Evolutionary conservation across 768 basidiomycete species (phyloP), one percentile per base, ranked within the genome.

Genomic region (Amanita rubescens): DNA sequence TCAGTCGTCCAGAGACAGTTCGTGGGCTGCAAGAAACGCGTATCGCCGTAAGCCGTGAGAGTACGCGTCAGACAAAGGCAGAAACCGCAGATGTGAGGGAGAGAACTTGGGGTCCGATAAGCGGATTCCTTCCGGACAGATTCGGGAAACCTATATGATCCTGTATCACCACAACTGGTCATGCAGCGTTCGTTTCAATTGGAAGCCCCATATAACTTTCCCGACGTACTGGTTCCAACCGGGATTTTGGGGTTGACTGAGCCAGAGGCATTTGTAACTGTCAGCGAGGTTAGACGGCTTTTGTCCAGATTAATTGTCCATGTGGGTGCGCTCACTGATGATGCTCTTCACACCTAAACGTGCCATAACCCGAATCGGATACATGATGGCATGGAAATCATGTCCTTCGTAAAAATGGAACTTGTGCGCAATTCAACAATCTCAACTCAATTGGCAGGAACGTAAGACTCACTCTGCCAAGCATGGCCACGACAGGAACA

Each of bases 351-450:
- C 77, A 2, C 93, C 93, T 22, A 94, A 70, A 58, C 73, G 75
- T 41, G 87, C 84, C 82, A 94, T 84, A 30, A 87, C 72, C 50
- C 89, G 77, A 52, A 94, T 81, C 10, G 91, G 90, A 62, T 85
- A 91, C 15, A 84, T 79, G 14, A 90, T 85, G 5, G 80, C 79
- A 6, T 77, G 66, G 38, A 91, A 71, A 22, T 74, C 66, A 61
- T 92, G 83, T 2, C 93, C 93, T 69, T 95, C 92, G 58, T 94
- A 95, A 1, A 81, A 75, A 65, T 92, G 90, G 60, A 92, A 87
- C 89, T 91, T 59, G 49, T 52, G 32, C 55, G 42, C 42, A 49
- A 51, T 51, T 54, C 49, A 50, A 51, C 39, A 51, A 22, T 32
- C 1, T 51, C 25, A 11, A 30, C 24, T 17, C n/a, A n/a, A 53